Evolutionary conservation across 2,329 filamentous ascomycete genomes (phyloP).

Genomic region (Passalora sequoiae): DNA sequence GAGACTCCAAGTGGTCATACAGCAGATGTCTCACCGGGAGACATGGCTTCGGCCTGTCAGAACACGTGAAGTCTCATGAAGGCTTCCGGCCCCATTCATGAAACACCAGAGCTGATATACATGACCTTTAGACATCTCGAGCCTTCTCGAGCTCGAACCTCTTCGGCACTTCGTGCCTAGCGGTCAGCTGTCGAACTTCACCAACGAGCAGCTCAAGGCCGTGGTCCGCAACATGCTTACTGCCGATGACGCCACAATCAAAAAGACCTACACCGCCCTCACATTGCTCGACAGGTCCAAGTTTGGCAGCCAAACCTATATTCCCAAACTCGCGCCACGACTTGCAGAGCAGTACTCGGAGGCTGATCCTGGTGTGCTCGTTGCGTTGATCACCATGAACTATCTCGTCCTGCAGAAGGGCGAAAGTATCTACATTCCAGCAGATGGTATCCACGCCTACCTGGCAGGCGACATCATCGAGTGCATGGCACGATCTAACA

Average conservation of each 20-base stretch:
- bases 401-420: slow-evolving; percentile 61
- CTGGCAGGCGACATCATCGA: slow-evolving; percentile 69
- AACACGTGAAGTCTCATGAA: no score
- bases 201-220: slow-evolving; percentile 54
- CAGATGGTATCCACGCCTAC: slow-evolving; percentile 70
- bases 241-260: slow-evolving; percentile 50
- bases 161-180: slow-evolving; percentile 52
- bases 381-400: slow-evolving; percentile 70
- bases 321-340: slow-evolving; percentile 60
- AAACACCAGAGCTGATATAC: no score
- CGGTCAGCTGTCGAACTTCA: slow-evolving; percentile 52
- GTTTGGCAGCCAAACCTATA: slow-evolving; percentile 53
- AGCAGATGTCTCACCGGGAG: no score
- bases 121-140: no score
- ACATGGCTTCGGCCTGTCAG: no score
- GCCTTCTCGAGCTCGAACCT: slow-evolving; percentile 53
- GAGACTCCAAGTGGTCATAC: no score
- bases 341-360: slow-evolving; percentile 60
- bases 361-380: slow-evolving; percentile 61
- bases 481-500: slow-evolving; percentile 72
- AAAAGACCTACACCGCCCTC: slow-evolving; percentile 50
- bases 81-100: no score
- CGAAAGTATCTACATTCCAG: slow-evolving; percentile 64
- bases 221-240: slow-evolving; percentile 53
- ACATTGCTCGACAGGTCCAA: slow-evolving; percentile 44